These are phyloP conservation scores for Plectranthus barbatus DNA, from an alignment of 257 asterid genomes.

Conservation along the genomic window DNA sequence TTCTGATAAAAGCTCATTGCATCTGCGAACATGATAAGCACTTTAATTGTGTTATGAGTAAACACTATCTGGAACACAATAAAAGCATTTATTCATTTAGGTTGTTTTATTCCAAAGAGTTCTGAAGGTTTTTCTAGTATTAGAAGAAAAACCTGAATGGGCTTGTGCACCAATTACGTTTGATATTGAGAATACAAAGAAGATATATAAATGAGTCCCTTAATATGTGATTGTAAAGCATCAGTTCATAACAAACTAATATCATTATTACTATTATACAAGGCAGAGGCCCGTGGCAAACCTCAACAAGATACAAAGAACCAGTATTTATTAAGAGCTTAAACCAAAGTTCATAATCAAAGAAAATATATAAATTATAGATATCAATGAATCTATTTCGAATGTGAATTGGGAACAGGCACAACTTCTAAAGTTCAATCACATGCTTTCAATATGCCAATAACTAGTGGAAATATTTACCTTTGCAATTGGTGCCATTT, in stretches of 20 bases:
- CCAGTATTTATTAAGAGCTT: not conserved
- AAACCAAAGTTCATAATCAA: not conserved
- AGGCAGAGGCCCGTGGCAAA: not conserved
- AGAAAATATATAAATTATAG: not conserved
- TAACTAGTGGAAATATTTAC: conserved; percentile 22
- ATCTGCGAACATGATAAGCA: not conserved
- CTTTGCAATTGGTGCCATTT: conserved; percentile 99
- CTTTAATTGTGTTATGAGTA: not conserved
- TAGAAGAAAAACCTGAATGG: not conserved
- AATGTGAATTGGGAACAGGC: not conserved
- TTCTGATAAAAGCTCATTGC: not conserved
- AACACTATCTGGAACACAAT: not conserved
- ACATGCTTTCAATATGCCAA: not conserved
- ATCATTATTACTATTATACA: not conserved
- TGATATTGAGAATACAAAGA: not conserved
- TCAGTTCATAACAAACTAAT: not conserved
- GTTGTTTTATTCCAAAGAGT: not conserved
- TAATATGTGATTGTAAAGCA: not conserved
- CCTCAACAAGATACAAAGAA: not conserved
- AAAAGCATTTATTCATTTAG: not conserved
- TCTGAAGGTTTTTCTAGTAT: not conserved
- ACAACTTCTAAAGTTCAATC: not conserved
- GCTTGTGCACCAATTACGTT: not conserved
- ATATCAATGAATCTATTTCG: not conserved
- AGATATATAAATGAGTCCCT: not conserved